Percentiles rank a stretch among this genome's conserved stretches.
Evolutionary conservation across 2,329 filamentous ascomycete genomes (phyloP).

Genomic region (Colletotrichum sp.): DNA sequence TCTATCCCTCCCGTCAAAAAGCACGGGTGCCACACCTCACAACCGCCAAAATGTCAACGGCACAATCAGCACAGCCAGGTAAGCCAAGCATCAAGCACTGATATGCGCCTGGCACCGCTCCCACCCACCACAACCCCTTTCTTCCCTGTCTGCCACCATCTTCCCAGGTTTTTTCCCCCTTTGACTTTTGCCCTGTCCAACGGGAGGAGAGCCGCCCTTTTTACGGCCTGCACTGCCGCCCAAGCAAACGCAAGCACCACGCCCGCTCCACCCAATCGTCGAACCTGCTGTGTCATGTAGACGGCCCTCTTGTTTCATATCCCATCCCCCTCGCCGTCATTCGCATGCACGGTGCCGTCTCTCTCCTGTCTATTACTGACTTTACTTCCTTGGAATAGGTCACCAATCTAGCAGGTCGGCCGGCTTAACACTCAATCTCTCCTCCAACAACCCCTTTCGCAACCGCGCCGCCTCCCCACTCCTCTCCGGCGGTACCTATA

Average conservation of each 20-base stretch:
- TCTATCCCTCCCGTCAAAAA: constrained; percentile 10
- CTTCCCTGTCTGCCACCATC: constrained; percentile 22
- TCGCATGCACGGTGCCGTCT: constrained; percentile 43
- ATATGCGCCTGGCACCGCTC: constrained; percentile 14
- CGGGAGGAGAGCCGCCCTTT: constrained; percentile 19
- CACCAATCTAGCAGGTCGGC: constrained; percentile 49
- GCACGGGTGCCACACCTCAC: constrained; percentile 12
- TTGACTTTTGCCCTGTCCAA: constrained; percentile 21
- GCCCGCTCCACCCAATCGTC: constrained; percentile 42
- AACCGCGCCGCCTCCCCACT: constrained; percentile 71
- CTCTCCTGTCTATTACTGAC: constrained; percentile 22
- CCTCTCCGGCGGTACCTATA: constrained; percentile 32
- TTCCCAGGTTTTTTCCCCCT: constrained; percentile 18
- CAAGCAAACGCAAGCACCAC: constrained; percentile 21
- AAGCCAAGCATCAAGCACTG: constrained; percentile 21
- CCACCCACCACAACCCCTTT: constrained; percentile 12
- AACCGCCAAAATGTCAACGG: constrained; percentile 22
- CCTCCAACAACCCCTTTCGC: constrained; percentile 84
- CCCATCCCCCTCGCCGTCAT: constrained; percentile 45
- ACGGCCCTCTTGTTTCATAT: constrained; percentile 53
- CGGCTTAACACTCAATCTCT: constrained; percentile 67
- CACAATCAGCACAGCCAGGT: constrained; percentile 26
- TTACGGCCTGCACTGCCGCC: constrained; percentile 18
- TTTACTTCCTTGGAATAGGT: constrained; percentile 36
- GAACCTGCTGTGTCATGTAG: constrained; percentile 49